phyloP scores from a whole-genome alignment of 352 stramenopile genomes.

The Pythium dissimile region DNA sequence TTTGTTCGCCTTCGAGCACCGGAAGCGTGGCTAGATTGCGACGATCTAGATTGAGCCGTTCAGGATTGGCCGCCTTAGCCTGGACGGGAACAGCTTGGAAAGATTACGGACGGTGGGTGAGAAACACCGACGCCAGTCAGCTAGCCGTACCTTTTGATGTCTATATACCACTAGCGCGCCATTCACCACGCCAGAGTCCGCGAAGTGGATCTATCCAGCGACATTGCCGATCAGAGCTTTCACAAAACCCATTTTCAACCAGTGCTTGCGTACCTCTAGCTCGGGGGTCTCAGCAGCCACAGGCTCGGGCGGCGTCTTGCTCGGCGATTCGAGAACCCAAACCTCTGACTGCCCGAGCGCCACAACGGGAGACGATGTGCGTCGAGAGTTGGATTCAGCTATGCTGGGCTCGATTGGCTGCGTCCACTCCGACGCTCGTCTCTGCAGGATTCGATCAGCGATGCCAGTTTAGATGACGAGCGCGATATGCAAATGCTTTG shows the following conservation, averaged over 20 bases:
- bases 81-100: slow-evolving; percentile 7
- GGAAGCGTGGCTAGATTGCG: slow-evolving; percentile 75
- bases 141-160: slow-evolving; percentile 53
- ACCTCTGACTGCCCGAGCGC: slow-evolving; percentile 23
- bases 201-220: slow-evolving; percentile 58
- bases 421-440: slow-evolving; percentile 13
- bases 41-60: slow-evolving; percentile 89
- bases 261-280: no score
- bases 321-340: slow-evolving; percentile 5
- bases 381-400: not conserved
- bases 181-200: slow-evolving; percentile 58
- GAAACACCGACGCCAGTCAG: not conserved
- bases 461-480: no score
- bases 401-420: slow-evolving; percentile 11
- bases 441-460: not conserved
- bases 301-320: slow-evolving; percentile 15
- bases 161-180: slow-evolving; percentile 72
- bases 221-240: not conserved
- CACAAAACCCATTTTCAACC: no score
- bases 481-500: no score
- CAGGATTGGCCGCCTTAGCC: slow-evolving; percentile 64
- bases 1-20: slow-evolving; percentile 87
- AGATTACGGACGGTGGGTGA: not conserved
- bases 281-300: slow-evolving; percentile 21
- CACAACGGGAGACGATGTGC: not conserved